Evolutionary conservation across 2,329 filamentous ascomycete genomes (phyloP).

Genomic region (Paraconiothyrium brasiliense): DNA sequence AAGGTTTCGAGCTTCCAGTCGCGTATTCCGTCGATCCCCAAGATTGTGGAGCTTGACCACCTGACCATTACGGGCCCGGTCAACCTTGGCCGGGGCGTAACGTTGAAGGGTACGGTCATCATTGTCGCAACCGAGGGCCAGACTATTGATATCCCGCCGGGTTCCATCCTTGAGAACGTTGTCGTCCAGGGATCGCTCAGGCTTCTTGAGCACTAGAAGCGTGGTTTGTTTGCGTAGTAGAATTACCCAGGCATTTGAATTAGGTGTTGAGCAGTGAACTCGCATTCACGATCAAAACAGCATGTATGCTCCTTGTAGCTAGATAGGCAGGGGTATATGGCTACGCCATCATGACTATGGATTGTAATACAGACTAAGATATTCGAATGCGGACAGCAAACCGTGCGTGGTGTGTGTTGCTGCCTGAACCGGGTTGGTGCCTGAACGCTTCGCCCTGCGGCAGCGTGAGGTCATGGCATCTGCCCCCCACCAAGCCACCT

Average conservation of each 20-base stretch:
- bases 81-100: constrained; percentile 94
- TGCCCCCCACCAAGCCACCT: constrained; percentile 22
- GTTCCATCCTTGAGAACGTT: constrained; percentile 97
- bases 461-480: constrained; percentile 31
- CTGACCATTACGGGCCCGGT: constrained; percentile 97
- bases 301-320: constrained; percentile 38
- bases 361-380: constrained; percentile 38
- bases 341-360: constrained; percentile 25
- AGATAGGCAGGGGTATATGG: constrained; percentile 29
- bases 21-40: constrained; percentile 85
- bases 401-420: background rate
- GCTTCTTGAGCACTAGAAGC: constrained; percentile 70
- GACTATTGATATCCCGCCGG: constrained; percentile 97
- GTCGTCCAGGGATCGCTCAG: constrained; percentile 96
- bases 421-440: constrained; percentile 14
- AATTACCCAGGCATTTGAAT: constrained; percentile 37
- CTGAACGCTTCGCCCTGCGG: constrained; percentile 14
- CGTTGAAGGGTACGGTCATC: constrained; percentile 97
- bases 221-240: constrained; percentile 27
- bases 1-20: constrained; percentile 98
- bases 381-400: constrained; percentile 1
- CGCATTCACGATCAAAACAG: constrained; percentile 21
- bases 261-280: constrained; percentile 23
- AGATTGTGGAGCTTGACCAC: constrained; percentile 91
- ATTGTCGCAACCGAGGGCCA: constrained; percentile 97